These are phyloP conservation scores for Linaria vulgaris DNA, from an alignment of 257 asterid genomes.

Conservation along the genomic window DNA sequence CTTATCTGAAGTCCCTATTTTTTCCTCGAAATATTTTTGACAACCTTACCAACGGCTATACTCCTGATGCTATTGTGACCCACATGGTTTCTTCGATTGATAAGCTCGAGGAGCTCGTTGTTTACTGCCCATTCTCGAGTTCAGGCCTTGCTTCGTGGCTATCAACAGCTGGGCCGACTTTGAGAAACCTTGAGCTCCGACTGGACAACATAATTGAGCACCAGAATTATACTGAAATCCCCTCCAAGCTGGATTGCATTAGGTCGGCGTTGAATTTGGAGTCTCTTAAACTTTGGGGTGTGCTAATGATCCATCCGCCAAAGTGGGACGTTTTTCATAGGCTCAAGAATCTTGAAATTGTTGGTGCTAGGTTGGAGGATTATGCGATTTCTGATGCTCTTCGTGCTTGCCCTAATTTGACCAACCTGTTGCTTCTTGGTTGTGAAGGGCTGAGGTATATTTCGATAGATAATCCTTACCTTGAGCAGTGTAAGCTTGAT, in stretches of 20 bases:
- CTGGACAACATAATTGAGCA: slow-evolving; percentile 70
- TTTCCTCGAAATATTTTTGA: slow-evolving; percentile 84
- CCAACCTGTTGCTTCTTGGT: slow-evolving; percentile 72
- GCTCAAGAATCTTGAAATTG: slow-evolving; percentile 85
- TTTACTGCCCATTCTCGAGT: slow-evolving; percentile 79
- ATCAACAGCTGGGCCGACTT: slow-evolving; percentile 43
- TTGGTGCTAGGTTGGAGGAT: slow-evolving; percentile 86
- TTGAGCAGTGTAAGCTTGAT: slow-evolving; percentile 76
- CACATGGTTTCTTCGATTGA: slow-evolving; percentile 53
- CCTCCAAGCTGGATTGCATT: slow-evolving; percentile 76
- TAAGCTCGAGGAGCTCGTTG: slow-evolving; percentile 71
- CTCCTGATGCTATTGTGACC: slow-evolving; percentile 59
- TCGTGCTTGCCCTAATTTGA: slow-evolving; percentile 72
- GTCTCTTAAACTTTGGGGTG: slow-evolving; percentile 92
- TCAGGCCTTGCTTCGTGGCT: slow-evolving; percentile 75
- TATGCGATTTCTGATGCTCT: slow-evolving; percentile 57
- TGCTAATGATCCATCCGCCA: slow-evolving; percentile 66
- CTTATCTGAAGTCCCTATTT: slow-evolving; percentile 60
- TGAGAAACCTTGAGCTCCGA: slow-evolving; percentile 81
- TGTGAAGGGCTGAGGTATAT: slow-evolving; percentile 77
- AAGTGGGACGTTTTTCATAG: slow-evolving; percentile 73
- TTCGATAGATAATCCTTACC: slow-evolving; percentile 55
- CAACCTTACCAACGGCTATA: slow-evolving; percentile 41
- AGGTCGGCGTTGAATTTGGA: slow-evolving; percentile 71
- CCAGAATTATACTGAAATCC: slow-evolving; percentile 34